These are phyloP conservation scores for Cladosporium oxysporum DNA, from an alignment of 2,329 filamentous ascomycete genomes.

Conservation along the genomic window DNA sequence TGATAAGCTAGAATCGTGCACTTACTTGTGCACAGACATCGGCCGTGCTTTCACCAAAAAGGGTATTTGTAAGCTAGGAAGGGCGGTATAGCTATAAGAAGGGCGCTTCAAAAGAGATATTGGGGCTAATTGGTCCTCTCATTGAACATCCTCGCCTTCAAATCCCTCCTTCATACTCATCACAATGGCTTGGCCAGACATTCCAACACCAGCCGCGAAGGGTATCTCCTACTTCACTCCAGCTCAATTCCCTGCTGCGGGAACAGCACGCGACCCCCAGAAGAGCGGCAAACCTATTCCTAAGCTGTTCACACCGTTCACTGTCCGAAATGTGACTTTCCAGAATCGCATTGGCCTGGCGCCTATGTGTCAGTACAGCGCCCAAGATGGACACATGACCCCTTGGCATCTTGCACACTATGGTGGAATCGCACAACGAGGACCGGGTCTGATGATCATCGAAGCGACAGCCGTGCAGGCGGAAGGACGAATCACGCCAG, in stretches of 20 bases:
- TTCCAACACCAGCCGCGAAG: slow-evolving; percentile 35
- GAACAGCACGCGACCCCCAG: slow-evolving; percentile 49
- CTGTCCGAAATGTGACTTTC: slow-evolving; percentile 59
- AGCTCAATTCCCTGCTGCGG: slow-evolving; percentile 47
- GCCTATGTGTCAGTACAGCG: slow-evolving; percentile 68
- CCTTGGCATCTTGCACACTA: slow-evolving; percentile 36
- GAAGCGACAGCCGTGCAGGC: slow-evolving; percentile 76
- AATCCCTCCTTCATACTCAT: background rate
- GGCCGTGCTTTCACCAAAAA: background rate
- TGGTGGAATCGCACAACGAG: slow-evolving; percentile 71
- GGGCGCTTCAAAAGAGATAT: background rate
- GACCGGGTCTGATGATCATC: slow-evolving; percentile 71
- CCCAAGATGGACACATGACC: slow-evolving; percentile 71
- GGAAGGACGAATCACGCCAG: slow-evolving; percentile 78
- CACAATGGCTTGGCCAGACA: background rate
- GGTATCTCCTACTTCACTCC: slow-evolving; percentile 53
- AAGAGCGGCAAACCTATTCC: slow-evolving; percentile 53
- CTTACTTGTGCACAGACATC: background rate
- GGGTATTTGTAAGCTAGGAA: background rate
- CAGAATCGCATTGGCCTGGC: slow-evolving; percentile 67
- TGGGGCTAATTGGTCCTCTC: background rate
- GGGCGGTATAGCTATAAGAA: background rate
- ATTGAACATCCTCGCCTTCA: background rate
- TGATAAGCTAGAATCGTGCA: background rate
- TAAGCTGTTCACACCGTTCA: slow-evolving; percentile 61